Conservation (phyloP, 805 yeast genomes). For the Wickerhamomyces strasburgensis region DNA sequence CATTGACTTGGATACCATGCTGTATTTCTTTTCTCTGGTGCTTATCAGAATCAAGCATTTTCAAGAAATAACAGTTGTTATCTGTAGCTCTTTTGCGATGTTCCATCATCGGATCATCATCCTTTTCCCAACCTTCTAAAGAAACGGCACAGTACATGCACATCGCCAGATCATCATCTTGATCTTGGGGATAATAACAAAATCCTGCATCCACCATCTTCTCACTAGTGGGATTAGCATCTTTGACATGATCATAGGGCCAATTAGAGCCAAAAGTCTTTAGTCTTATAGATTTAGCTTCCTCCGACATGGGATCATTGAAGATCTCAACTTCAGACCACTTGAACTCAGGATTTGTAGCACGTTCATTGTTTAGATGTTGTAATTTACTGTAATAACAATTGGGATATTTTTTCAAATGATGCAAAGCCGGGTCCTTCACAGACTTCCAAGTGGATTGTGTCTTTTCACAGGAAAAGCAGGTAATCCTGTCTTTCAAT, state of each 20-base stretch:
- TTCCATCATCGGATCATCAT: slow-evolving; percentile 58
- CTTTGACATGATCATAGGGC: slow-evolving; percentile 40
- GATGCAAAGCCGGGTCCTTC: slow-evolving; percentile 48
- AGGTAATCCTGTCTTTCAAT: slow-evolving; percentile 48
- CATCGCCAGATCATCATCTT: slow-evolving; percentile 49
- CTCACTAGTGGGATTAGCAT: slow-evolving; percentile 34
- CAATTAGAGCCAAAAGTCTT: slow-evolving; percentile 40
- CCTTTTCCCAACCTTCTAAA: slow-evolving; percentile 66
- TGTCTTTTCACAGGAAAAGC: slow-evolving; percentile 50
- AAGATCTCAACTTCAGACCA: slow-evolving; percentile 23
- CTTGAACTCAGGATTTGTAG: slow-evolving; percentile 14
- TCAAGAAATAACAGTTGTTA: slow-evolving; percentile 32
- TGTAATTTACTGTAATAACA: slow-evolving; percentile 30
- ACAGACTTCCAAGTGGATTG: slow-evolving; percentile 54
- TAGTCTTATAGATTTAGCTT: slow-evolving; percentile 30
- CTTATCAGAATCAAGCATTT: slow-evolving; percentile 1
- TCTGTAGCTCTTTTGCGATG: slow-evolving; percentile 42
- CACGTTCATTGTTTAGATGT: slow-evolving; percentile 20
- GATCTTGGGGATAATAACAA: slow-evolving; percentile 45
- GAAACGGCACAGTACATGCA: slow-evolving; percentile 64
- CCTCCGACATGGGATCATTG: slow-evolving; percentile 30
- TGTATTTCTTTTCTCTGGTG: slow-evolving; percentile 3
- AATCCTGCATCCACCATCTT: slow-evolving; percentile 61
- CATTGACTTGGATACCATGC: slow-evolving; percentile 2
- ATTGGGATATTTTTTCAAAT: slow-evolving; percentile 28